A percentile compares a stretch with the other conserved stretches of the same genome.
Evolutionary conservation across 768 basidiomycete genomes (phyloP).

Genomic region (Leccinellum luteum): DNA sequence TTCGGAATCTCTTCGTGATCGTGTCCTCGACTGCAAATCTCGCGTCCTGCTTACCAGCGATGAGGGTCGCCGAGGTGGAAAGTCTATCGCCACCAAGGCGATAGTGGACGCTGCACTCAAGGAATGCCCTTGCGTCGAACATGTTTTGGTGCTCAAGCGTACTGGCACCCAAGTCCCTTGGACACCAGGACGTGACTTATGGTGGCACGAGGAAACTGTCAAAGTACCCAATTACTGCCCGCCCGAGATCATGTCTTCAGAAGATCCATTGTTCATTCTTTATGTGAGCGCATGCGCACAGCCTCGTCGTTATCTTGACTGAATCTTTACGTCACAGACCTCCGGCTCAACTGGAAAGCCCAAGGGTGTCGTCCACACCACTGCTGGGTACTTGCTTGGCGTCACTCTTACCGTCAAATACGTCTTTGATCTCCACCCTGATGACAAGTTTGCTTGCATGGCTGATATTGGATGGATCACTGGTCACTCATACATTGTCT

Average conservation of each 20-base stretch:
- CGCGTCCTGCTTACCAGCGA: constrained; percentile 95
- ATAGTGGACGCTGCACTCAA: constrained; percentile 92
- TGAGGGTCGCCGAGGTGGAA: constrained; percentile 92
- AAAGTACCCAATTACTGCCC: constrained; percentile 89
- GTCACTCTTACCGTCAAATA: constrained; percentile 93
- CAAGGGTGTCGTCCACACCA: constrained; percentile 93
- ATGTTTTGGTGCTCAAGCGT: constrained; percentile 84
- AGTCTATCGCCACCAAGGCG: constrained; percentile 89
- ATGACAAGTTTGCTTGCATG: constrained; percentile 96
- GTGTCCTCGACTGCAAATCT: constrained; percentile 84
- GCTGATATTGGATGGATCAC: constrained; percentile 99
- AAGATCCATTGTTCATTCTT: constrained; percentile 98
- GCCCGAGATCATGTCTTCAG: constrained; percentile 82
- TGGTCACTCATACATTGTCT: constrained; percentile 95
- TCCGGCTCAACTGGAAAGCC: constrained; percentile 95
- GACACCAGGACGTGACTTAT: constrained; percentile 82
- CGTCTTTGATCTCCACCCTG: constrained; percentile 96
- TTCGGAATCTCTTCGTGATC: constrained; percentile 90
- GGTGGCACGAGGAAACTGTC: constrained; percentile 93
- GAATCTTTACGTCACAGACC: constrained; percentile 49
- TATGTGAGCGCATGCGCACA: constrained; percentile 61
- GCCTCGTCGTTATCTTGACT: not conserved
- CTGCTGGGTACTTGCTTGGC: constrained; percentile 87
- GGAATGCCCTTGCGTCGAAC: constrained; percentile 80
- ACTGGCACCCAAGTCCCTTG: constrained; percentile 83